phyloP scores from a whole-genome alignment of 352 stramenopile species.

The Elongisporangium anandrum region DNA sequence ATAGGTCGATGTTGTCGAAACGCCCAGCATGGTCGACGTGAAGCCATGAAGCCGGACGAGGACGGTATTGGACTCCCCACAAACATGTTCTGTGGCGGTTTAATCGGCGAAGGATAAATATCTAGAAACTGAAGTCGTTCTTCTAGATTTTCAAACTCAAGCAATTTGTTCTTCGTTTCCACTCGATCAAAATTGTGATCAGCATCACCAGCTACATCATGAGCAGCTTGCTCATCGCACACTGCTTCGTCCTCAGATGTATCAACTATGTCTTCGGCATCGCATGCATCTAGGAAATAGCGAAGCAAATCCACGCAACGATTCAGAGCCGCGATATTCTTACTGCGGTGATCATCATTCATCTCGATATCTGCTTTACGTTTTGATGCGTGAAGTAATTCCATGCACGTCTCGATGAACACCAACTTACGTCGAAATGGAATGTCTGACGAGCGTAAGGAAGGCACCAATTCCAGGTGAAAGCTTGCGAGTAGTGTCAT shows the following conservation, averaged over 20 bases:
- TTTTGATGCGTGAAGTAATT: slow-evolving; percentile 30
- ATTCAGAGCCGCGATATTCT: slow-evolving; percentile 22
- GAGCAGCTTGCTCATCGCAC: not conserved
- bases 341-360: not conserved
- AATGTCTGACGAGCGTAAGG: slow-evolving; percentile 18
- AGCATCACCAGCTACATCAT: not conserved
- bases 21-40: slow-evolving; percentile 55
- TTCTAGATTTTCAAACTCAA: slow-evolving; percentile 49
- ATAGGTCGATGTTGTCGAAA: slow-evolving; percentile 53
- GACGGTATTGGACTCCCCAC: not conserved
- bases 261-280: slow-evolving; percentile 9
- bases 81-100: slow-evolving; percentile 18
- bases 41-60: slow-evolving; percentile 10
- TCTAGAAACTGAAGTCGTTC: slow-evolving; percentile 49
- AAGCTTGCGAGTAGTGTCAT: slow-evolving; percentile 54
- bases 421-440: slow-evolving; percentile 27
- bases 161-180: slow-evolving; percentile 2
- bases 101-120: slow-evolving; percentile 67
- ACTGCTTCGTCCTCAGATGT: slow-evolving; percentile 2
- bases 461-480: slow-evolving; percentile 48
- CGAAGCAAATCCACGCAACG: slow-evolving; percentile 65
- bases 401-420: slow-evolving; percentile 65
- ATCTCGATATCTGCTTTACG: slow-evolving; percentile 1
- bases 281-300: slow-evolving; percentile 61
- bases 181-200: not conserved